Evolutionary conservation across 129 eudicot species (phyloP), one percentile per base, ranked within the genome.

Genomic region (Dittrichia graveolens): DNA sequence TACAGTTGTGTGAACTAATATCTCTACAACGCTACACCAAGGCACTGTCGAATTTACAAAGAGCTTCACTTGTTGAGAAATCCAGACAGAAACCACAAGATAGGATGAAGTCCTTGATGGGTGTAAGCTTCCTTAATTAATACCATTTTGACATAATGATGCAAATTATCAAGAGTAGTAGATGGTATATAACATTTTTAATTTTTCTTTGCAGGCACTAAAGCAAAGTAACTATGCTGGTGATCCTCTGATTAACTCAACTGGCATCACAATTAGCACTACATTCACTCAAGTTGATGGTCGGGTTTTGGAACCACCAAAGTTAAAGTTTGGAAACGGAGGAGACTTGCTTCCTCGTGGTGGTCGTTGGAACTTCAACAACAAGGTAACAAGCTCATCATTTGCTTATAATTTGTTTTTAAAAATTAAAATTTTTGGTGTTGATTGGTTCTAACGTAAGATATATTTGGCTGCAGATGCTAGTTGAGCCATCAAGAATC

Each of bases 61-160:
- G 96, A 59, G 77, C 98, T 3, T 73, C 88, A 8, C 66, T 93
- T 38, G 95, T 89, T 40, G 96, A 93, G 73, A 89, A 89, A 57
- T 93, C 98, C 0, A 79, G 96, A 16, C 96, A 93, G 39, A 93
- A 89, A 67, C 98, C 96, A 0, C 92, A 78, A 42, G 98, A 89
- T 19, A 73, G 92, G 60, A 93, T 93, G 98, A 75, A 75, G 3
- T 71, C 73, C 5, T 73, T 93, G 80, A 74, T 24, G 10, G 64
- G 48, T 66, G 81, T 78, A 77, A 77, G 73, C 60, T 65, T 16
- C 65, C 35, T 13, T 31, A n/a, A 18, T 46, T 19, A 62, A 31
- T 46, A 13, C 0, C 8, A 54, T 55, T 52, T 68, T 19, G 3
- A 72, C 3, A 54, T 42, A 9, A 59, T 19, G 43, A 46, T 48